A percentile compares a stretch with the other conserved stretches of the same genome.
Conservation (phyloP, 192 early-diverging fungal genomes). For the Coemansia furcata region DNA sequence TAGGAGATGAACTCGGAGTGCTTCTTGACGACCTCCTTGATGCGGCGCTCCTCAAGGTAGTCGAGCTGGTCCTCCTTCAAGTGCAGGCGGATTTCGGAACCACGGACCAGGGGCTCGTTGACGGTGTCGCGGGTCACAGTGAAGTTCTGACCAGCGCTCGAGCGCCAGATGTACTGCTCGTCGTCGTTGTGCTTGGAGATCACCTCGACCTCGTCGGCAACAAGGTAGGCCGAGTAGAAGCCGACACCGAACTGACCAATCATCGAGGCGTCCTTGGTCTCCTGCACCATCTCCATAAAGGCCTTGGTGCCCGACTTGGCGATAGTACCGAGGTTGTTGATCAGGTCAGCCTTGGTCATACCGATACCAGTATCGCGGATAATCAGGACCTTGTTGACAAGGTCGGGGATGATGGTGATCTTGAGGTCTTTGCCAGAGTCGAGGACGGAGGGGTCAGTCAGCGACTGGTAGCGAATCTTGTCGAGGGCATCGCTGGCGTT, state of each 20-base stretch:
- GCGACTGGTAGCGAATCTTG: slow-evolving; percentile 96
- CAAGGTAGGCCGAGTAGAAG: slow-evolving; percentile 99
- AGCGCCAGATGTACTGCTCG: slow-evolving; percentile 95
- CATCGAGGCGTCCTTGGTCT: slow-evolving; percentile 98
- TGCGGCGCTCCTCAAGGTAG: slow-evolving; percentile 98
- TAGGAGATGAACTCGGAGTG: slow-evolving; percentile 99
- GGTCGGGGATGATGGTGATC: slow-evolving; percentile 91
- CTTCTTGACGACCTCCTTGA: slow-evolving; percentile 99
- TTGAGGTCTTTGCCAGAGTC: slow-evolving; percentile 92
- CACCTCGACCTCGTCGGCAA: slow-evolving; percentile 93
- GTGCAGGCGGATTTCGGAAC: slow-evolving; percentile 92
- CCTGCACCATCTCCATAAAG: slow-evolving; percentile 97
- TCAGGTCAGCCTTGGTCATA: slow-evolving; percentile 71
- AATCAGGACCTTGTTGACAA: slow-evolving; percentile 78
- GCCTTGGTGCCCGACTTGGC: slow-evolving; percentile 99
- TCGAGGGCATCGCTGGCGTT: slow-evolving; percentile 94
- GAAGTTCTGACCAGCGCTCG: slow-evolving; percentile 87
- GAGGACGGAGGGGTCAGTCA: slow-evolving; percentile 86
- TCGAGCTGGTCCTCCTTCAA: slow-evolving; percentile 99
- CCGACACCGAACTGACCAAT: slow-evolving; percentile 99
- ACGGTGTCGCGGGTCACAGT: slow-evolving; percentile 90
- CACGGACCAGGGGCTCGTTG: slow-evolving; percentile 90
- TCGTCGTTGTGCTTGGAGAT: slow-evolving; percentile 94
- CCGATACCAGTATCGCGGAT: slow-evolving; percentile 88
- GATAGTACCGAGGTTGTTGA: slow-evolving; percentile 91